Evolutionary conservation across 805 yeast genomes (phyloP).

Genomic region (Komagataella phaffii): DNA sequence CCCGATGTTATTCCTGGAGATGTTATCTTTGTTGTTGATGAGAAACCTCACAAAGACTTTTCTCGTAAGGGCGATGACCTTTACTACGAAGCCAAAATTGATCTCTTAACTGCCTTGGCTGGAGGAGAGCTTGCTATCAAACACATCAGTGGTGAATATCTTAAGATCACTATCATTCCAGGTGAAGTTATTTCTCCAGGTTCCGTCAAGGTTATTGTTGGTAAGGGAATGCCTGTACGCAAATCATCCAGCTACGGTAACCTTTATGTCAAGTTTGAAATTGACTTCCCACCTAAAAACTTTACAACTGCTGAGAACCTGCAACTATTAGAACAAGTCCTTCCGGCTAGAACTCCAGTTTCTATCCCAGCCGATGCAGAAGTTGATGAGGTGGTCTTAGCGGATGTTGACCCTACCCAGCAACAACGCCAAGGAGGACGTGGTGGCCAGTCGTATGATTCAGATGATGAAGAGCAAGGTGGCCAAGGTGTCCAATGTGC

Average conservation of each 20-base stretch:
- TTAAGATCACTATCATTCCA: conserved; percentile 70
- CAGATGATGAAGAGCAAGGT: conserved; percentile 41
- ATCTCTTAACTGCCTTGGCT: conserved; percentile 86
- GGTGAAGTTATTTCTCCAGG: conserved; percentile 93
- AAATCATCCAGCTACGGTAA: conserved; percentile 84
- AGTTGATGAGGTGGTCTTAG: conserved; percentile 69
- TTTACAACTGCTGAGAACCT: conserved; percentile 68
- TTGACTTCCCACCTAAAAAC: conserved; percentile 74
- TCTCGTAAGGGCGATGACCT: conserved; percentile 85
- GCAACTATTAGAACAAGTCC: conserved; percentile 54
- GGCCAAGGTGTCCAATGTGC: conserved; percentile 88
- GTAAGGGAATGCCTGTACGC: conserved; percentile 95
- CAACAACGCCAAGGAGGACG: conserved; percentile 27
- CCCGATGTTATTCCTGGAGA: conserved; percentile 95
- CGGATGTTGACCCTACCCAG: conserved; percentile 53
- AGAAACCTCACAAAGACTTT: conserved; percentile 74
- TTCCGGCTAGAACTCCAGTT: conserved; percentile 63
- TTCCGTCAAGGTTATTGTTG: conserved; percentile 64
- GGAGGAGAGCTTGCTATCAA: conserved; percentile 87
- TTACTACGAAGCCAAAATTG: conserved; percentile 74
- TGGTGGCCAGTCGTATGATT: conserved; percentile 40
- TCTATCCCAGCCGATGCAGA: conserved; percentile 58
- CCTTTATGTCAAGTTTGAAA: conserved; percentile 71
- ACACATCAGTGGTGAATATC: conserved; percentile 86
- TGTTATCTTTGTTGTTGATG: conserved; percentile 82